These are phyloP conservation scores for Periconia digitata DNA, from an alignment of 2,329 filamentous ascomycete species.

Conservation along the genomic window DNA sequence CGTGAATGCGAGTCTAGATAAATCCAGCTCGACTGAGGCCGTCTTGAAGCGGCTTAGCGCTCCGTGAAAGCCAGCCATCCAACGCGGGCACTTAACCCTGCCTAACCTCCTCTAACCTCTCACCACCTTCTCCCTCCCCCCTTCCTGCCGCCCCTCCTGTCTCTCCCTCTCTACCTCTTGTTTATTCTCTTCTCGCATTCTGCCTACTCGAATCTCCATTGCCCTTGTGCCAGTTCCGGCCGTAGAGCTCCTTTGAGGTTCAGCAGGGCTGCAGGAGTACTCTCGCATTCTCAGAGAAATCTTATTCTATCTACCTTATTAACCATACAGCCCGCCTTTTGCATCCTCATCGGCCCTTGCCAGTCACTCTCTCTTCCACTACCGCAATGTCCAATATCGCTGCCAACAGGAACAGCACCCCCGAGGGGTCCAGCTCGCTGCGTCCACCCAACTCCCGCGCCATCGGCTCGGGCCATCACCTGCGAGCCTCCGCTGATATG, in stretches of 20 bases:
- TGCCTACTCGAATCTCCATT: slow-evolving; percentile 5
- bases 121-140: slow-evolving; percentile 6
- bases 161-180: slow-evolving; percentile 25
- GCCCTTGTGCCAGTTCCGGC: slow-evolving; percentile 8
- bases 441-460: slow-evolving; percentile 79
- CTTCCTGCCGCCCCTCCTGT: slow-evolving; percentile 4
- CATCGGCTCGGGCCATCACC: slow-evolving; percentile 76
- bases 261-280: slow-evolving; percentile 81
- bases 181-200: slow-evolving; percentile 21
- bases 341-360: neutral
- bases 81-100: neutral
- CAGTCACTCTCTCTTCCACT: slow-evolving; percentile 9
- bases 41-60: neutral
- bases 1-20: neutral
- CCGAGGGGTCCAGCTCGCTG: slow-evolving; percentile 82
- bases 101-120: slow-evolving; percentile 7
- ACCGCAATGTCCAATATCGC: slow-evolving; percentile 52
- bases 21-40: no score
- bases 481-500: slow-evolving; percentile 96
- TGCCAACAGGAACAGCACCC: slow-evolving; percentile 92
- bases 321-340: neutral
- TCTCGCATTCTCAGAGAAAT: neutral
- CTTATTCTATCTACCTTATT: neutral
- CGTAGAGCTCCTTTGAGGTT: slow-evolving; percentile 68
- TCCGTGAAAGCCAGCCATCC: neutral